A percentile compares a stretch with the other conserved stretches of the same genome.
phyloP scores from a whole-genome alignment of 495 filamentous ascomycete species.

The Hyaloscypha finlandica region DNA sequence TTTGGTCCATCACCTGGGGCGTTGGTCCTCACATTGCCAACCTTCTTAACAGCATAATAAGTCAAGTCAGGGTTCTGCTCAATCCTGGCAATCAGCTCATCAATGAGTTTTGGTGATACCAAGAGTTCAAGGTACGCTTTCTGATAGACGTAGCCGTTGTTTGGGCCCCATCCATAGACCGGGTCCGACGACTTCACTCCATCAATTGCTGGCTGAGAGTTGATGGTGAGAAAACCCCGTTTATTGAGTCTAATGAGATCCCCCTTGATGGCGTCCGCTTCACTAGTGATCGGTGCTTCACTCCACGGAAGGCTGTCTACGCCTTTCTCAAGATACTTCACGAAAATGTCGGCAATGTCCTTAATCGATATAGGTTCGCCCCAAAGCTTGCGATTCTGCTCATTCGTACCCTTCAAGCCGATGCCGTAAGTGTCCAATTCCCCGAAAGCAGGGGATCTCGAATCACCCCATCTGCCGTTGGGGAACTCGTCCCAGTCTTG shows the following conservation, averaged over 20 bases:
- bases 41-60: conserved; percentile 87
- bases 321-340: conserved; percentile 76
- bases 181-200: conserved; percentile 88
- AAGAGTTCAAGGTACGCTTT: conserved; percentile 96
- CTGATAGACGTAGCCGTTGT: conserved; percentile 96
- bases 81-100: conserved; percentile 78
- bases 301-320: conserved; percentile 92
- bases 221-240: conserved; percentile 90
- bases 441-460: conserved; percentile 94
- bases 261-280: conserved; percentile 75
- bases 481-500: conserved; percentile 99
- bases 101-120: conserved; percentile 74
- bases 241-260: conserved; percentile 79
- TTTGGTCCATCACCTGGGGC: conserved; percentile 83
- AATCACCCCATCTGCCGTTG: conserved; percentile 98
- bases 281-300: conserved; percentile 79
- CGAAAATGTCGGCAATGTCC: conserved; percentile 81
- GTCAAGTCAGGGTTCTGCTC: conserved; percentile 78
- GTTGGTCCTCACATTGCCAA: conserved; percentile 82
- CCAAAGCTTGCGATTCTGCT: conserved; percentile 95
- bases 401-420: conserved; percentile 93
- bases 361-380: conserved; percentile 77
- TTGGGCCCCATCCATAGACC: conserved; percentile 90
- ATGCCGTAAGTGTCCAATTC: conserved; percentile 96
- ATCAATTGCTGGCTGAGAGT: conserved; percentile 94